Evolutionary conservation across 2,329 filamentous ascomycete species (phyloP), one percentile per base, ranked within the genome.

Genomic region (Metarhizium sp.): DNA sequence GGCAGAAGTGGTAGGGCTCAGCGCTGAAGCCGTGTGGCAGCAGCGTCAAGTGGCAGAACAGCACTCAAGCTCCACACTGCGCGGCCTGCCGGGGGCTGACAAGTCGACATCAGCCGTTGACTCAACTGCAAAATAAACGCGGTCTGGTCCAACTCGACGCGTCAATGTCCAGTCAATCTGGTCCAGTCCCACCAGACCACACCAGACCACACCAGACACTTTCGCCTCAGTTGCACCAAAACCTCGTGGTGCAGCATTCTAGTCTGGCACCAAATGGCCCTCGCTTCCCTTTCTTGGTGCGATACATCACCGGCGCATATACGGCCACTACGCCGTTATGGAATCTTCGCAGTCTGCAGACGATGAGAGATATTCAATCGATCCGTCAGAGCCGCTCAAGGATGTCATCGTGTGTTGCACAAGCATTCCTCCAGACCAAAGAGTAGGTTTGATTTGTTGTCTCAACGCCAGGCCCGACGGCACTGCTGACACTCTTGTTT

Each of bases 371-470:
- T 59, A 64, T 52, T 62, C 65, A 16, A 67, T 79, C 71, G 82
- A 86, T 70, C 75, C 79, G 57, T 77, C 85, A 51, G 76, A 77
- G 59, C 86, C 88, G 53, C 80, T 92, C 62, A 76, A 76, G 59
- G 87, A 87, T 62, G 80, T 90, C 53, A 81, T 94, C 58, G 78
- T 96, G 62, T 96, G 91, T 78, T 95, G 90, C 73, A 96, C 91
- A 52, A 91, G 87, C 63, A 86, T 96, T 61, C 78, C 86, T 54
- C 82, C 87, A 56, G 90, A 95, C 65, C 79, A 87, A 66, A 82
- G 90, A 70, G 90, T 92, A 76, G 63, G 79, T 75, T 13, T 55
- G 16, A 29, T 38, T 53, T 47, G 54, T 29, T 54, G 54, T 46
- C 13, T 50, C 51, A 20, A n/a, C n/a, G 34, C n/a, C 16, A 30